Evolutionary conservation across 2,329 filamentous ascomycete genomes (phyloP), one percentile per base, ranked within the genome.

Genomic region (Colletotrichum chlorophyti): DNA sequence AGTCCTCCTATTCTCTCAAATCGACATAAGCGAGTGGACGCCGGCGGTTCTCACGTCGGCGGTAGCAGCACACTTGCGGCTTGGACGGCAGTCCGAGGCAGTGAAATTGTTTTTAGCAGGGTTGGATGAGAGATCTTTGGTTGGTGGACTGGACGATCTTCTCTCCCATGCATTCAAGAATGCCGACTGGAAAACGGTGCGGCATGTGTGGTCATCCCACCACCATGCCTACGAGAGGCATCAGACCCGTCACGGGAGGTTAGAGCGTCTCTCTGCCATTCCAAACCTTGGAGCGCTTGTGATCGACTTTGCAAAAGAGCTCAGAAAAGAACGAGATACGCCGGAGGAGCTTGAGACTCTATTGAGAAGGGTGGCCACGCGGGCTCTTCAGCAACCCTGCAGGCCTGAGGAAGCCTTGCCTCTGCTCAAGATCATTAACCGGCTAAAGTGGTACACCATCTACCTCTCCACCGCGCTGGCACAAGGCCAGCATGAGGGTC

Each of bases 61-160:
- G 8, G 66, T 84, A 5, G 66, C 72, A 9, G 73, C 80, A 3
- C 71, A 77, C 26, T 62, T 83, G 38, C 72, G 70, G 17, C 68
- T 78, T 5, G 71, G 75, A 12, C 73, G 80, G 26, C 50, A 68
- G 5, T 14, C 65, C 3, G 65, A 67, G 10, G 82, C 82, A 0
- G 60, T 81, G 14, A 63, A 70, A 3, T 64, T 76, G 17, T 80
- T 81, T 62, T 70, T 68, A 34, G 65, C 60, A 3, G 78, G 76
- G 4, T 60, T 83, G 9, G 59, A 71, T 5, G 58, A 62, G 15
- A 65, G 64, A 11, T 65, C 69, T 5, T 65, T 77, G 23, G 66
- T 70, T 1, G 69, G 74, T 6, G 79, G 77, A 2, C 64, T 84
- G 6, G 79, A 82, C 40, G 66, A 75, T 15, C 61, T 84, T 6